Conservation (phyloP, 345 rosid species). For the Heritiera littoralis region DNA sequence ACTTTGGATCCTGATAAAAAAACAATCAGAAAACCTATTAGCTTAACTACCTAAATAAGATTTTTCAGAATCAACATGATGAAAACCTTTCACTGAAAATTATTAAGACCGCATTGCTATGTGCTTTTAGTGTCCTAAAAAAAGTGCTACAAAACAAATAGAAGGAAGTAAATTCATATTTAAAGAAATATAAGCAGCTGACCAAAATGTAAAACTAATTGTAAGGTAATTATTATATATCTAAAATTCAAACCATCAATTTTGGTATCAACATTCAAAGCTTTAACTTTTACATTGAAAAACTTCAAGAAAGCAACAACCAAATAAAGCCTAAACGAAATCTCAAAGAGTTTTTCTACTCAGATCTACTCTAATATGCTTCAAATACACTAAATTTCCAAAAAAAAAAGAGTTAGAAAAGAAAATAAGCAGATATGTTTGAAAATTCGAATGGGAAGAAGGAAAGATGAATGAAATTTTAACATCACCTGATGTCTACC, state of each 20-base stretch:
- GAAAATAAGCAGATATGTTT: not conserved
- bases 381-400: not conserved
- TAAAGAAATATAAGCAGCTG: not conserved
- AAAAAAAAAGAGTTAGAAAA: not conserved
- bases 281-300: not conserved
- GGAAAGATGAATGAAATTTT: not conserved
- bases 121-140: not conserved
- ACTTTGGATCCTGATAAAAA: conserved; percentile 72
- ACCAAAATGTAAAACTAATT: not conserved
- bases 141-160: not conserved
- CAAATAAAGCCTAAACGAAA: conserved; percentile 4
- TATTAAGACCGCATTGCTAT: not conserved
- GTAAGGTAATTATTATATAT: not conserved
- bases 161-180: not conserved
- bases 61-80: not conserved
- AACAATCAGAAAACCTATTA: conserved; percentile 3
- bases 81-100: not conserved
- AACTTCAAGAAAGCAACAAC: not conserved
- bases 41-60: conserved; percentile 5
- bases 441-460: not conserved
- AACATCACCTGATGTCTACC: conserved; percentile 75
- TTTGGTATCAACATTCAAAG: not conserved
- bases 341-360: not conserved
- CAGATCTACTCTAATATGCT: conserved; percentile 13
- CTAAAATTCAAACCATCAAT: not conserved